These are phyloP conservation scores for Canavalia gladiata DNA, from an alignment of 306 rosid genomes.

Conservation along the genomic window DNA sequence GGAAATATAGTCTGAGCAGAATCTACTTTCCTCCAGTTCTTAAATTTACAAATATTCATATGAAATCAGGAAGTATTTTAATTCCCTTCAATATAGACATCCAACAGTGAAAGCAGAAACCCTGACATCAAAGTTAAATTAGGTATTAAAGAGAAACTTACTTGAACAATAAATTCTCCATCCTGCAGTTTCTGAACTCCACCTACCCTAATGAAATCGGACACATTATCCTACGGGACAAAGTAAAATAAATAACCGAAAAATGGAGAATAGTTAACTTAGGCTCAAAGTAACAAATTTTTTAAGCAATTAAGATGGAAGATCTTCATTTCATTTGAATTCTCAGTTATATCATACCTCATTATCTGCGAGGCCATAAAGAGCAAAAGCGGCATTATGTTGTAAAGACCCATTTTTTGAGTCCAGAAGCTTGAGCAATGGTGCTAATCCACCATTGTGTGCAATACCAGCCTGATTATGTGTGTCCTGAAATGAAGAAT, in stretches of 20 bases:
- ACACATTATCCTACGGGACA: conserved; percentile 83
- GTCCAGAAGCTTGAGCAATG: conserved; percentile 96
- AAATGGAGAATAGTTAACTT: conserved; percentile 43
- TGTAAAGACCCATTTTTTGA: conserved; percentile 97
- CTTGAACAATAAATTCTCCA: conserved; percentile 99
- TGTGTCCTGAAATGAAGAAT: conserved; percentile 69
- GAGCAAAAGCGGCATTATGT: conserved; percentile 99
- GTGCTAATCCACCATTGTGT: conserved; percentile 91
- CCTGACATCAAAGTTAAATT: conserved; percentile 24
- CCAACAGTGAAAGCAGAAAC: conserved; percentile 36
- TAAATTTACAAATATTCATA: conserved; percentile 20
- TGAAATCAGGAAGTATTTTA: not conserved
- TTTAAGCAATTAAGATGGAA: conserved; percentile 35
- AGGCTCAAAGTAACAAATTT: conserved; percentile 43
- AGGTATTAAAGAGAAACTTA: conserved; percentile 49
- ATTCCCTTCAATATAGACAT: conserved; percentile 40
- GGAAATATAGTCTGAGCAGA: conserved; percentile 34
- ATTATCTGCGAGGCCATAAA: conserved; percentile 97
- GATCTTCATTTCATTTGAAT: conserved; percentile 36
- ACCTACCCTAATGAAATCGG: conserved; percentile 97
- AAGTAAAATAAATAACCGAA: conserved; percentile 49
- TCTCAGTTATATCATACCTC: conserved; percentile 66
- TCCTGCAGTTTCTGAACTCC: conserved; percentile 96
- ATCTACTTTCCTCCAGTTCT: conserved; percentile 24
- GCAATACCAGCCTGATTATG: conserved; percentile 99